These are phyloP conservation scores for Zea luxurians DNA, from an alignment of 176 grass and related monocot genomes.

Conservation along the genomic window DNA sequence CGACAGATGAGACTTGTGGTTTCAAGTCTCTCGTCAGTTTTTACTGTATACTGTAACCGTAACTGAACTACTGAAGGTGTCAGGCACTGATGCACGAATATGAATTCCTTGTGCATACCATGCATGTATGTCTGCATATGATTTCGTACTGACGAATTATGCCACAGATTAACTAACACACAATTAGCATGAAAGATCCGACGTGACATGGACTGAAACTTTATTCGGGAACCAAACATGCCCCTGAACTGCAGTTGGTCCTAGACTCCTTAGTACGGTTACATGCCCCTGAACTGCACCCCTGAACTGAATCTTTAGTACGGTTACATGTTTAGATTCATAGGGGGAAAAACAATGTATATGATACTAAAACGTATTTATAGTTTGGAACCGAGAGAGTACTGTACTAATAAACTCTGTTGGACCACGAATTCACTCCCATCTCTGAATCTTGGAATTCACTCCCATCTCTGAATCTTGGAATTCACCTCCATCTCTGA, in stretches of 20 bases:
- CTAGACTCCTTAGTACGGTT: background rate
- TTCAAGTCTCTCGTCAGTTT: conserved; percentile 2
- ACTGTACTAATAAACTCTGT: background rate
- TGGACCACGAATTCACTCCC: conserved; percentile 16
- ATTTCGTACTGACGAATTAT: background rate
- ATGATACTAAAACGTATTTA: no score
- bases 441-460: background rate
- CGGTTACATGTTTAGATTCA: no score
- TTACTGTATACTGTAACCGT: background rate
- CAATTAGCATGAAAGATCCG: no score
- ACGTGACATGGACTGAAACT: no score
- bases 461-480: no score
- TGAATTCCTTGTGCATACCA: background rate
- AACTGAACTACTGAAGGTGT: conserved; percentile 7
- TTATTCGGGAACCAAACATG: no score
- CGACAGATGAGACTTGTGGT: background rate
- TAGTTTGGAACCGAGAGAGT: no score
- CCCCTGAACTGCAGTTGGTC: background rate
- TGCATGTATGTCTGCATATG: background rate
- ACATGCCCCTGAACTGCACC: no score
- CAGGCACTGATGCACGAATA: background rate
- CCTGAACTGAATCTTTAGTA: no score
- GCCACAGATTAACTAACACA: background rate
- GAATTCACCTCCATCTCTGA: no score
- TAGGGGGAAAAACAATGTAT: no score